These are phyloP conservation scores for Zygotorulaspora sp. DNA, from an alignment of 805 yeast species.

Conservation along the genomic window DNA sequence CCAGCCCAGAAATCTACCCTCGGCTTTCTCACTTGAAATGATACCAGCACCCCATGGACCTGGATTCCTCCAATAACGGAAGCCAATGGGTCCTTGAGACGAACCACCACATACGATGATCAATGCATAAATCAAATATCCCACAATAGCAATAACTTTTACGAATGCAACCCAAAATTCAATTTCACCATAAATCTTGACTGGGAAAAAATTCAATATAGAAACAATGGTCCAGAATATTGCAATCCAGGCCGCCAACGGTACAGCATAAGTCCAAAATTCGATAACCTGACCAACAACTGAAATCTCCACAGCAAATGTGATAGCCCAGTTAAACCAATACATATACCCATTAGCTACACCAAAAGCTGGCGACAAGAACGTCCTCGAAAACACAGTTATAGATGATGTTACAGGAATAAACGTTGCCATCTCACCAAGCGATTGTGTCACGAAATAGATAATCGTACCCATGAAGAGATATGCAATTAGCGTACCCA, in stretches of 20 bases:
- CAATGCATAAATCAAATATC: conserved; percentile 50
- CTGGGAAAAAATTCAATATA: conserved; percentile 47
- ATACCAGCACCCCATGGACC: conserved; percentile 65
- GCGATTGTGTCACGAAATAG: conserved; percentile 56
- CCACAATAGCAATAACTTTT: conserved; percentile 51
- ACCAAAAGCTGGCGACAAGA: conserved; percentile 60
- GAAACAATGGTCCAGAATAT: conserved; percentile 48
- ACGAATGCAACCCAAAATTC: conserved; percentile 55
- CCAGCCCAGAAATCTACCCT: conserved; percentile 52
- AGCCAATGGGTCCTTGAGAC: conserved; percentile 53
- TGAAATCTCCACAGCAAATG: conserved; percentile 58
- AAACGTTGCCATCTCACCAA: conserved; percentile 73
- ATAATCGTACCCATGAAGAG: conserved; percentile 59
- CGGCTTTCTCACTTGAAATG: conserved; percentile 37
- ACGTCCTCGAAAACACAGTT: conserved; percentile 58
- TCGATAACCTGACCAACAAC: conserved; percentile 52
- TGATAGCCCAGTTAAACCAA: conserved; percentile 71
- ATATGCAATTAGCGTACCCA: conserved; percentile 55
- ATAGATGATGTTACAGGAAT: conserved; percentile 62
- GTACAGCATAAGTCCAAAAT: conserved; percentile 52
- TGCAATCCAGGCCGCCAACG: conserved; percentile 58
- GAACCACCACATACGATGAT: conserved; percentile 57
- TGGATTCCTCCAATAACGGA: conserved; percentile 61
- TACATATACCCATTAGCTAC: conserved; percentile 66
- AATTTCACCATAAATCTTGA: conserved; percentile 50